Conservation (phyloP, 169 alveolate genomes). For the Plasmodium blacklocki region DNA sequence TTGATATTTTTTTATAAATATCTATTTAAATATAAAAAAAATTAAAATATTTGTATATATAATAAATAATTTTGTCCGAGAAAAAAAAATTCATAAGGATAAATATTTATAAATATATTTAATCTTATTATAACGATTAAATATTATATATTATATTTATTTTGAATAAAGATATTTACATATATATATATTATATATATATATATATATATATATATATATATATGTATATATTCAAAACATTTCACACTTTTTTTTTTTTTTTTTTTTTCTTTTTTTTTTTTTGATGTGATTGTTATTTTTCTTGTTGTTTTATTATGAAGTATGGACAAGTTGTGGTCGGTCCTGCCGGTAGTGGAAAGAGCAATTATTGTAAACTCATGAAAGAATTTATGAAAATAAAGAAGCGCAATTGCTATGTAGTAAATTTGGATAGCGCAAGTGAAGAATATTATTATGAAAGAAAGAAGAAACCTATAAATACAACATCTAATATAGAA, state of each 20-base stretch:
- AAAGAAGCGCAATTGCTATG: conserved; percentile 91
- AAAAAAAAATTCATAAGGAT: too few species aligned
- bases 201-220: too few species aligned
- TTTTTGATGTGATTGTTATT: neutral
- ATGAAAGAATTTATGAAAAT: conserved; percentile 93
- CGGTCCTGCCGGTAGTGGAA: conserved; percentile 99
- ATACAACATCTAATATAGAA: conserved; percentile 89
- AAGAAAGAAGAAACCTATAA: conserved; percentile 70
- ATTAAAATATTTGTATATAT: too few species aligned
- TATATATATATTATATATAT: too few species aligned
- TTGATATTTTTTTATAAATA: too few species aligned
- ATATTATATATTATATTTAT: too few species aligned
- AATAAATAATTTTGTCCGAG: too few species aligned
- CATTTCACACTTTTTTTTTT: neutral
- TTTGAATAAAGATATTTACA: too few species aligned
- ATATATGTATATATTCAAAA: too few species aligned
- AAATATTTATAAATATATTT: too few species aligned
- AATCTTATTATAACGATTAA: too few species aligned
- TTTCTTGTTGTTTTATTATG: conserved; percentile 70
- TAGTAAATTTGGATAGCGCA: conserved; percentile 98
- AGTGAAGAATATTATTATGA: conserved; percentile 90
- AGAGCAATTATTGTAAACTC: conserved; percentile 95
- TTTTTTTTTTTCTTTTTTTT: conserved; percentile 18
- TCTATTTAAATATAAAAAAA: too few species aligned
- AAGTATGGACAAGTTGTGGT: conserved; percentile 95